Base-by-base conservation (phyloP, 495 filamentous ascomycete species). In the Hypoxylon subgilvum region DNA sequence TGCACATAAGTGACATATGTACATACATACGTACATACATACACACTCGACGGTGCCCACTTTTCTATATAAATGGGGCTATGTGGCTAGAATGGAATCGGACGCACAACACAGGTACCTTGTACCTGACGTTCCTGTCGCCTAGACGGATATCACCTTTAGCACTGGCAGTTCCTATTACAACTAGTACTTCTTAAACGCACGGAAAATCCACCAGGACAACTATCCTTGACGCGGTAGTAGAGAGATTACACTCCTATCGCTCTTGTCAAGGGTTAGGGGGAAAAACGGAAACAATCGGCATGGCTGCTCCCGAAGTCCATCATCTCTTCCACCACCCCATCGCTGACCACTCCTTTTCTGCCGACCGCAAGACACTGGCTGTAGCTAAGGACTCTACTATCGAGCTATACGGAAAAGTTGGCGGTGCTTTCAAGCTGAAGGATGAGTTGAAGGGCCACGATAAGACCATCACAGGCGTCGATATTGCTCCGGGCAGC, bases 201-300 rank as follows among this genome's bases (percentile, higher is more conserved):
- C n/a, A n/a, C n/a, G n/a, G n/a, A n/a, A n/a, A n/a, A n/a, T n/a
- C n/a, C n/a, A n/a, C n/a, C n/a, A n/a, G n/a, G n/a, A n/a, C n/a
- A n/a, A 19, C 27, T 30, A 43, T 23, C 38, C 23, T 10, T 34
- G 45, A 53, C 40, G 81, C 83, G 90, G 84, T 96, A 96, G 94
- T 98, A 87, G 94, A 98, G 95, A 96, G 92, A n/a, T 84, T 89
- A 66, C 63, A 84, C 93, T 98, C 94, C 94, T 97, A 93, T 90
- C 90, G 74, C 73, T 21, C 16, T 12, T 40, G 34, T 39, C 46
- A 39, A 39, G 6, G 18, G 12, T 5, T 8, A 23, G 23, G 14
- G 22, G 21, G 40, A 36, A 1, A 43, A 38, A 19, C 25, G 18
- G 7, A 39, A 17, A 48, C 6, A 14, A 16, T 30, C 39, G 79